Base-by-base conservation (phyloP, 768 basidiomycete species). In the Lactarius indigo region DNA sequence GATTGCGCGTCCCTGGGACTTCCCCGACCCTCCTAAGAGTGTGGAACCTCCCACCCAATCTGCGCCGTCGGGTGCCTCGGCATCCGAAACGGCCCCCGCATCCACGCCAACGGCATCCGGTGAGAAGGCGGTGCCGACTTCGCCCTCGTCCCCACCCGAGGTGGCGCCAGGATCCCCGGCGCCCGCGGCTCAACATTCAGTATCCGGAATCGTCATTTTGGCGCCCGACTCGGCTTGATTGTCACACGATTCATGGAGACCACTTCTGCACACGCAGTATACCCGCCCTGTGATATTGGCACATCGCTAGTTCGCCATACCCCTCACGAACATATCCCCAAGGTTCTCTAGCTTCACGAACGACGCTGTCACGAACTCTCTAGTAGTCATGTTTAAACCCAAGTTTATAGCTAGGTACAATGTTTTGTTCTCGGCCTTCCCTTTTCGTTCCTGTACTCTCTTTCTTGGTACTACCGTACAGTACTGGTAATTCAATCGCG, bases 1-100 rank as follows among this genome's bases (percentile, higher is more conserved):
- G 77, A 85, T 89, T 57, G 87, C 91, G 47, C 87, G 88, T 30
- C 79, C 91, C 42, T 94, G 92, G 92, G 92, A 94, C 74, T 93
- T 85, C 66, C 65, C 86, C 41, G 75, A 79, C 7, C 77, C 78
- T 54, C 75, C 76, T 4, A 44, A 68, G 6, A 12, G 39, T 44
- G 20, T 64, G 2, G 60, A 66, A n/a, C 54, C 64, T 15, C 26
- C 57, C 23, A 41, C 57, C n/a, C 37, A 44, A 26, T 42, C 56
- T 18, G 54, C 69, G 10, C 60, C 41, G 7, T 61, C 47, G 26
- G 20, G 42, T 35, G 44, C 18, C n/a, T 44, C 63, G 12, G 7
- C 50, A 1, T 41, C 61, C 42, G 8, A 30, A 26, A 44, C 41
- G 2, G 59, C 9, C 18, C 58, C n/a, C 0, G 37, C 28, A 13